Conservation (phyloP, 768 basidiomycete species). For the Suillus plorans region DNA sequence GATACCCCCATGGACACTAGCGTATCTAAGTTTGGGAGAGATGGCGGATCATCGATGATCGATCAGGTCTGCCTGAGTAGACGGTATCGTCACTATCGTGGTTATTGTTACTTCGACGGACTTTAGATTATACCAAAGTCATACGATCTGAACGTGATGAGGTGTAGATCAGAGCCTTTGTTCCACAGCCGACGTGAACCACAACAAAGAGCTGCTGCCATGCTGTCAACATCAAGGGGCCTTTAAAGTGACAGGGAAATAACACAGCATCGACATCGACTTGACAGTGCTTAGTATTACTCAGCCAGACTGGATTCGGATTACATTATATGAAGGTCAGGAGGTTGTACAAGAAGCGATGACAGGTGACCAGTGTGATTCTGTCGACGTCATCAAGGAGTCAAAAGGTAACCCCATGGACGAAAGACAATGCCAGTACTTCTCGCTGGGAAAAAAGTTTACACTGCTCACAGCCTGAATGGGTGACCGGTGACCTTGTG, state of each 20-base stretch:
- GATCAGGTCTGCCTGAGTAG: neutral
- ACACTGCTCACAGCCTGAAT: neutral
- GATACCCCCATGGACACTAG: neutral
- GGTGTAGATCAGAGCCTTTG: neutral
- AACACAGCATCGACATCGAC: neutral
- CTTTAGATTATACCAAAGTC: neutral
- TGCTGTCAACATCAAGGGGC: neutral
- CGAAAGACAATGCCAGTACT: neutral
- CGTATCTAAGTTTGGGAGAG: neutral
- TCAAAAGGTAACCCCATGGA: neutral
- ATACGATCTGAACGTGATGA: neutral
- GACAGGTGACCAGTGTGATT: neutral
- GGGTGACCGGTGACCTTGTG: neutral
- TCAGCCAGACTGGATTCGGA: neutral
- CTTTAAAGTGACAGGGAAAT: neutral
- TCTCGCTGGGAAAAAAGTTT: neutral
- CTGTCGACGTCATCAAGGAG: neutral
- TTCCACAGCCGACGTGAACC: neutral
- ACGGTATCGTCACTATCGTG: neutral
- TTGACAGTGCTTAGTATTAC: neutral
- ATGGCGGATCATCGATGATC: too few species aligned
- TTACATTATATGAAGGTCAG: neutral
- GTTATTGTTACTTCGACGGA: neutral
- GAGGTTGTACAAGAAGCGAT: neutral
- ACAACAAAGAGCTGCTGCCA: neutral